Conservation (phyloP, 495 filamentous ascomycete species). For the Penicillium coprophilum region DNA sequence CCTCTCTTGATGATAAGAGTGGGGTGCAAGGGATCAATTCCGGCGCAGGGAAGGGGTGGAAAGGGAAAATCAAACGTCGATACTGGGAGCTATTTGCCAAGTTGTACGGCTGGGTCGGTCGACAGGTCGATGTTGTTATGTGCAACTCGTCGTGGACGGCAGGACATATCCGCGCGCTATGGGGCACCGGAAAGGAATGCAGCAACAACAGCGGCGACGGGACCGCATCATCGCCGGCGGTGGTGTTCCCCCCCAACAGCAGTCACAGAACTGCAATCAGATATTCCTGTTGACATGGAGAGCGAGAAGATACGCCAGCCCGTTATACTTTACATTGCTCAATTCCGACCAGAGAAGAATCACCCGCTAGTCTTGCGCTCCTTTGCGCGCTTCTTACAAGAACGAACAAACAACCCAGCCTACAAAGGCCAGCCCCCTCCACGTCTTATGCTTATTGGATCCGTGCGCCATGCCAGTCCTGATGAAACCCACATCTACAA, state of each 20-base stretch:
- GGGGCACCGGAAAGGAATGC: constrained; percentile 52
- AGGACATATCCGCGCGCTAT: constrained; percentile 74
- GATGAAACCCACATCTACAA: constrained; percentile 90
- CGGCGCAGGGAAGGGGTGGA: constrained; percentile 67
- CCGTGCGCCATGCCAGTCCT: constrained; percentile 71
- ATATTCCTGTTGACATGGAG: constrained; percentile 63
- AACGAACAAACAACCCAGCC: constrained; percentile 49
- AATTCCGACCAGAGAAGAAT: constrained; percentile 97
- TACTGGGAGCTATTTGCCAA: constrained; percentile 88
- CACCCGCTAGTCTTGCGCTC: constrained; percentile 80
- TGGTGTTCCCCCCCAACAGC: constrained; percentile 93
- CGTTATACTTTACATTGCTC: constrained; percentile 85
- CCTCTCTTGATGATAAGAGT: constrained; percentile 65
- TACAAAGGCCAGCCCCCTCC: constrained; percentile 25
- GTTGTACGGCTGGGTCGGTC: constrained; percentile 78
- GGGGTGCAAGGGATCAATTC: constrained; percentile 79
- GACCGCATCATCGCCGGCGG: constrained; percentile 39
- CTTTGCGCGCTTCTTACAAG: constrained; percentile 68
- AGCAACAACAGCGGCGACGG: constrained; percentile 34
- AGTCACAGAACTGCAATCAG: constrained; percentile 73
- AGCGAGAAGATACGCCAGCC: constrained; percentile 67
- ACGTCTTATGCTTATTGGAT: constrained; percentile 79
- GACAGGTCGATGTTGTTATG: constrained; percentile 87
- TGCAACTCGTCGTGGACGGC: constrained; percentile 96
- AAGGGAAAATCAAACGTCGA: constrained; percentile 63